phyloP scores from a whole-genome alignment of 139 green algal genomes.

The Chlamydomonas sp. region DNA sequence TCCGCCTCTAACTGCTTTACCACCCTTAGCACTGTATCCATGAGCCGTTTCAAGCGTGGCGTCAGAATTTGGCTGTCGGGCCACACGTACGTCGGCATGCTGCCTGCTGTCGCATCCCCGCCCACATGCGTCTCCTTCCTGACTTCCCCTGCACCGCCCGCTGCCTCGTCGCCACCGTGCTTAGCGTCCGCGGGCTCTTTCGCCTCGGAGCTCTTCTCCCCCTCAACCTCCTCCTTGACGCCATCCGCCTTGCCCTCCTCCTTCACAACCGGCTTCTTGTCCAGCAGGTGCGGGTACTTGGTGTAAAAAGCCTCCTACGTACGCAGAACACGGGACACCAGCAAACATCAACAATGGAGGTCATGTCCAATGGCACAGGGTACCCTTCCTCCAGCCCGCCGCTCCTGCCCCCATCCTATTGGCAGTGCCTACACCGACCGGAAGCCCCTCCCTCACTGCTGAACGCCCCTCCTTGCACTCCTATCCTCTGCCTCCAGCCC shows the following conservation, averaged over 20 bases:
- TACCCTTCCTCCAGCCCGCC: not conserved
- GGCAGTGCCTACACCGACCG: not conserved
- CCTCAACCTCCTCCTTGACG: not conserved
- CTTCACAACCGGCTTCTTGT: not conserved
- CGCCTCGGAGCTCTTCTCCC: too few species aligned
- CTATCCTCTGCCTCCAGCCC: not conserved
- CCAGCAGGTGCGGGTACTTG: not conserved
- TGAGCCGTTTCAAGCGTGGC: constrained; percentile 4
- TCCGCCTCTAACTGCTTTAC: not conserved
- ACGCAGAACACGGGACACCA: not conserved
- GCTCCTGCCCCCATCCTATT: too few species aligned
- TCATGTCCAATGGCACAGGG: not conserved
- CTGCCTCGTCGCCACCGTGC: not conserved
- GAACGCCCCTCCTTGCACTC: not conserved
- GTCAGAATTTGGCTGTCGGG: constrained; percentile 12
- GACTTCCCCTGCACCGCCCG: not conserved
- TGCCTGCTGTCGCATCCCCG: not conserved
- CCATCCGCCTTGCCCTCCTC: not conserved
- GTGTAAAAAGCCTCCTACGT: not conserved
- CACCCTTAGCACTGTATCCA: not conserved
- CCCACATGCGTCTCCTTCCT: not conserved
- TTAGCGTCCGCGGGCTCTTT: not conserved
- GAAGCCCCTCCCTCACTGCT: not conserved
- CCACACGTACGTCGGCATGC: not conserved
- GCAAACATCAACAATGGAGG: not conserved